A percentile compares a stretch with the other conserved stretches of the same genome.
Evolutionary conservation across 176 grass and related monocot species (phyloP).

Genomic region (Oropetium thomaeum): DNA sequence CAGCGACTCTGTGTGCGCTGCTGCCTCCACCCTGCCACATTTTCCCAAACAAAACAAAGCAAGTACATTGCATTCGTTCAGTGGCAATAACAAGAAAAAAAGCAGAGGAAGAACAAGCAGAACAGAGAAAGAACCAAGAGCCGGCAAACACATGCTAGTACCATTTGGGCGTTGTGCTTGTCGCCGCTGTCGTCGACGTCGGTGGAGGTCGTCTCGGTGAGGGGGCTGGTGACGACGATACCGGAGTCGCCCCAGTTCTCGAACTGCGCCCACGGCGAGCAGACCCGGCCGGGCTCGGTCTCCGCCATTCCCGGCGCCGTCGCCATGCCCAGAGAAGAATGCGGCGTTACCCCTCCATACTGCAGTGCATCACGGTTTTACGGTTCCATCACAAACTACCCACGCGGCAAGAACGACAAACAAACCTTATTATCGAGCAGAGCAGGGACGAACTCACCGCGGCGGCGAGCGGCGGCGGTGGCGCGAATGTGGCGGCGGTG

Average conservation of each 20-base stretch:
- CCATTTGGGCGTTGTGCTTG: slow-evolving; percentile 14
- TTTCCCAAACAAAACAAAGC: background rate
- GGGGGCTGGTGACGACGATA: slow-evolving; percentile 56
- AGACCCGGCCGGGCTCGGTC: slow-evolving; percentile 27
- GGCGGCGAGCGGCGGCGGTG: slow-evolving; percentile 35
- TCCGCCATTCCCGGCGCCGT: slow-evolving; percentile 31
- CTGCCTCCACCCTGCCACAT: background rate
- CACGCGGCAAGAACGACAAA: background rate
- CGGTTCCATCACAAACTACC: background rate
- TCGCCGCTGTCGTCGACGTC: slow-evolving; percentile 58
- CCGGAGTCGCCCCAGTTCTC: slow-evolving; percentile 86
- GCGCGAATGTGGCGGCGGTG: slow-evolving; percentile 48
- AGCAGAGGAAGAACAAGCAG: background rate
- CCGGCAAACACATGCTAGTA: background rate
- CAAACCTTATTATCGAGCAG: background rate
- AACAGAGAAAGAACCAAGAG: background rate
- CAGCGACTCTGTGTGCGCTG: background rate
- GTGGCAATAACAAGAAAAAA: background rate
- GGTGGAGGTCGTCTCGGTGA: slow-evolving; percentile 59
- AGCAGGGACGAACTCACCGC: slow-evolving; percentile 16
- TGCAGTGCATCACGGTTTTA: background rate
- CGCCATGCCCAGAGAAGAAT: slow-evolving; percentile 48
- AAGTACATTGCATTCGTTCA: background rate
- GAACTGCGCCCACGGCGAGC: slow-evolving; percentile 45
- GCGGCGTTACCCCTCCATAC: slow-evolving; percentile 15